A percentile compares a stretch with the other conserved stretches of the same genome.
Evolutionary conservation across 73 alveolate genomes (phyloP).

Genomic region (Tetrahymena malaccensis): DNA sequence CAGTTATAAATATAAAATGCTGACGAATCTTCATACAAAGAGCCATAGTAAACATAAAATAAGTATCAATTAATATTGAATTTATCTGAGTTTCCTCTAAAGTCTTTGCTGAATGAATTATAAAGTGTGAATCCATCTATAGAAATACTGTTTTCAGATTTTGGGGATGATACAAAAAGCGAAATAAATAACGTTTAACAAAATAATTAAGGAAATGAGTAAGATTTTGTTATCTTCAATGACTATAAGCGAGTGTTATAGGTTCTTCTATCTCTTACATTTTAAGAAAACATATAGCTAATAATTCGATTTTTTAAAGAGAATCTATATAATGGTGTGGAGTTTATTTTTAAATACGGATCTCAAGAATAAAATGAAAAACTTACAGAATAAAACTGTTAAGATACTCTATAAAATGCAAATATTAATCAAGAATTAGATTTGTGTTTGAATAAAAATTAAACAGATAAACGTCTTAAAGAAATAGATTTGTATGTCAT

Average conservation of each 20-base stretch:
- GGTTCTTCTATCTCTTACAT: not conserved
- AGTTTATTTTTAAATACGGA: not conserved
- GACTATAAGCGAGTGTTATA: not conserved
- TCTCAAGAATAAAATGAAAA: not conserved
- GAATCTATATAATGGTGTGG: not conserved
- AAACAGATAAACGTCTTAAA: not conserved
- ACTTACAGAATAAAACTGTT: not conserved
- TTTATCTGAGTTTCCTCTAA: not conserved
- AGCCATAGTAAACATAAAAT: not conserved
- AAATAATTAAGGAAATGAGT: not conserved
- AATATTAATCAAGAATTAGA: not conserved
- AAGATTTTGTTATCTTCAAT: not conserved
- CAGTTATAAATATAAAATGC: not conserved
- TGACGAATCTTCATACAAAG: not conserved
- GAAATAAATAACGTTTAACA: not conserved
- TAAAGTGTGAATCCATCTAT: not conserved
- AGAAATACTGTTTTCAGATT: not conserved
- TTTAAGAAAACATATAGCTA: not conserved
- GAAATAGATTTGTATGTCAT: not conserved
- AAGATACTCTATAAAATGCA: not conserved
- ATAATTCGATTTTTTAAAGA: not conserved
- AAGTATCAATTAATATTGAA: not conserved
- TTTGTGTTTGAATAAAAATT: not conserved
- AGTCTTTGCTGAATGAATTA: not conserved
- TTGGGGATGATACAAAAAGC: not conserved